Conservation (phyloP, 805 yeast genomes). For the Torulaspora microellipsoides region DNA sequence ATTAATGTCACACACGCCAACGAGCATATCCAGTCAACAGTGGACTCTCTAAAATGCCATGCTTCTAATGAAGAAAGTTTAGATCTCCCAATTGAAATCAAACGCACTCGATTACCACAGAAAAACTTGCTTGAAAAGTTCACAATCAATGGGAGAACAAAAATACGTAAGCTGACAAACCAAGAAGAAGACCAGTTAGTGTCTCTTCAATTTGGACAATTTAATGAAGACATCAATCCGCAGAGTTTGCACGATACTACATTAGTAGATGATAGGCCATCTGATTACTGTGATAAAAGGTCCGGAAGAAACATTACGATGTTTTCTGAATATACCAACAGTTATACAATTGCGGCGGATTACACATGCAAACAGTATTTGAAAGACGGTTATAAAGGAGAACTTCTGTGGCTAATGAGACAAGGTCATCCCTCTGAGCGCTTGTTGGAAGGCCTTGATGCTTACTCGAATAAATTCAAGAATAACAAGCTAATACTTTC, state of each 20-base stretch:
- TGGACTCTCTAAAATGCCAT: too few relatives aligned
- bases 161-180: constrained; percentile 1
- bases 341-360: constrained; percentile 1
- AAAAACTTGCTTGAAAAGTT: neutral
- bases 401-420: constrained; percentile 7
- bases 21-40: too few relatives aligned
- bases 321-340: constrained; percentile 17
- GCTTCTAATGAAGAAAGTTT: too few relatives aligned
- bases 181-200: neutral
- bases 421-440: constrained; percentile 5
- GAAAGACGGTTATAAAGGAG: constrained; percentile 1
- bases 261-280: neutral
- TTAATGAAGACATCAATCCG: neutral
- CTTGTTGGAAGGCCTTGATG: neutral
- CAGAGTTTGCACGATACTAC: constrained; percentile 1
- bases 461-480: neutral
- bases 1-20: too few relatives aligned
- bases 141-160: neutral
- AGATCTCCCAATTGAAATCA: too few relatives aligned
- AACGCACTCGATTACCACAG: too few relatives aligned
- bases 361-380: neutral
- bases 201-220: neutral
- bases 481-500: neutral
- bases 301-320: neutral
- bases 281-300: neutral